Conservation (phyloP, 106 monocot species). For the Dioscorea zingiberensis region DNA sequence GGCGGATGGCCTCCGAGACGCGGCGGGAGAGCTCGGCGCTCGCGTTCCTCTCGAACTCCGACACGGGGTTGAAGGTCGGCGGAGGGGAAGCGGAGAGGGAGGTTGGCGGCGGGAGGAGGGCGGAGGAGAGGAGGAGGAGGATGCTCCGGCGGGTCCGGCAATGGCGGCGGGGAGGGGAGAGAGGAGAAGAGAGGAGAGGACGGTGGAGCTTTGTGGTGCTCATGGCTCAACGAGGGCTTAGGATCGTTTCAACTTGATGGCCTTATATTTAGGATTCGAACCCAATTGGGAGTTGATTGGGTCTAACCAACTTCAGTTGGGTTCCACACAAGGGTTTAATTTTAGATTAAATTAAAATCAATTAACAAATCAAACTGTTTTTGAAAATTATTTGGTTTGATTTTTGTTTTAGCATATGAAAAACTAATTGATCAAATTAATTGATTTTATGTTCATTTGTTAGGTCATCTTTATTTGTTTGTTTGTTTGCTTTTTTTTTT, state of each 20-base stretch:
- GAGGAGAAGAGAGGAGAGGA: constrained; percentile 18
- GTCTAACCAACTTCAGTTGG: neutral
- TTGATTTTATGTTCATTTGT: too few relatives aligned
- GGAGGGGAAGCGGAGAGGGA: constrained; percentile 7
- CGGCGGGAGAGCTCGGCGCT: constrained; percentile 42
- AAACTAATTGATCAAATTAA: too few relatives aligned
- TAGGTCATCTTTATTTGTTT: too few relatives aligned
- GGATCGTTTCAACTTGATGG: neutral
- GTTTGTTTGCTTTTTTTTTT: too few relatives aligned
- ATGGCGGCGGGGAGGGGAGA: too few relatives aligned
- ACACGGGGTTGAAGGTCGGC: constrained; percentile 31
- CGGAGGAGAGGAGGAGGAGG: constrained; percentile 14
- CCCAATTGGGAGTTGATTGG: neutral
- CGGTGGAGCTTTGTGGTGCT: neutral
- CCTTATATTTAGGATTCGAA: neutral
- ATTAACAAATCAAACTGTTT: too few relatives aligned
- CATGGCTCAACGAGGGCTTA: neutral
- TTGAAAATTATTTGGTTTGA: too few relatives aligned
- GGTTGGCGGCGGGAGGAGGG: constrained; percentile 9
- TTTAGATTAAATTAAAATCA: too few relatives aligned
- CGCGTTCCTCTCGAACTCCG: constrained; percentile 32
- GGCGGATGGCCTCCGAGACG: constrained; percentile 37
- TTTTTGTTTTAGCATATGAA: too few relatives aligned
- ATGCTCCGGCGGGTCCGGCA: neutral
- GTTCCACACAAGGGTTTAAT: too few relatives aligned